Percentiles rank a stretch among this genome's conserved stretches.
Conservation (phyloP, 2,329 filamentous ascomycete genomes). For the Cytospora piceicola region DNA sequence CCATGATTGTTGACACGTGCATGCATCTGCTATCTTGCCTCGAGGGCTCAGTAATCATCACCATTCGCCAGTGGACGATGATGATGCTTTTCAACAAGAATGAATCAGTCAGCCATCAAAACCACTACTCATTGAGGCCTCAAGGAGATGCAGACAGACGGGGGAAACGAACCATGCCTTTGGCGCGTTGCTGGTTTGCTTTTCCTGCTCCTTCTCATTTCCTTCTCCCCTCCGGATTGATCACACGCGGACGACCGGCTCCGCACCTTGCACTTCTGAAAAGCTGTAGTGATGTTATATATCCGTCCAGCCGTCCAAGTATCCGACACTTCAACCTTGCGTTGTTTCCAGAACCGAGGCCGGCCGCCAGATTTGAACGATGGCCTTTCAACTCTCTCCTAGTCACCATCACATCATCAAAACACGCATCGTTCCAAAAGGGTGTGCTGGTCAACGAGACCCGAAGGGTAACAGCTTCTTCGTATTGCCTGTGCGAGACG, state of each 20-base stretch:
- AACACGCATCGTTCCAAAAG: not conserved
- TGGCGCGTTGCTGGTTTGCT: not conserved
- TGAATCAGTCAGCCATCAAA: not conserved
- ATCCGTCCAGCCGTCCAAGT: not conserved
- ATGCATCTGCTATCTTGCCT: not conserved
- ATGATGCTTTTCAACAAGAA: not conserved
- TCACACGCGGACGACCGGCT: not conserved
- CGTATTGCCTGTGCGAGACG: slow-evolving; percentile 29
- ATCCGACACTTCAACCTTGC: not conserved
- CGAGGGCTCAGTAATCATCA: no score
- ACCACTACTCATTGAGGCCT: not conserved
- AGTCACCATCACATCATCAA: not conserved
- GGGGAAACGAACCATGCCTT: not conserved
- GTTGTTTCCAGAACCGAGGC: not conserved
- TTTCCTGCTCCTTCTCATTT: not conserved
- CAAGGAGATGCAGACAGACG: not conserved
- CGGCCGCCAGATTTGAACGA: not conserved
- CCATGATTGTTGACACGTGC: not conserved
- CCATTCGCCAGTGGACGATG: not conserved
- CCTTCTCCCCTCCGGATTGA: not conserved
- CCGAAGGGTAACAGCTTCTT: slow-evolving; percentile 22
- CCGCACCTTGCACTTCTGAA: not conserved
- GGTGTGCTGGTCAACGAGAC: not conserved
- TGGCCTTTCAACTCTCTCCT: not conserved
- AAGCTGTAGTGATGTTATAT: not conserved